Evolutionary conservation across 1,284 basidiomycete species (phyloP).

Genomic region (Singerocomus inundabilis): DNA sequence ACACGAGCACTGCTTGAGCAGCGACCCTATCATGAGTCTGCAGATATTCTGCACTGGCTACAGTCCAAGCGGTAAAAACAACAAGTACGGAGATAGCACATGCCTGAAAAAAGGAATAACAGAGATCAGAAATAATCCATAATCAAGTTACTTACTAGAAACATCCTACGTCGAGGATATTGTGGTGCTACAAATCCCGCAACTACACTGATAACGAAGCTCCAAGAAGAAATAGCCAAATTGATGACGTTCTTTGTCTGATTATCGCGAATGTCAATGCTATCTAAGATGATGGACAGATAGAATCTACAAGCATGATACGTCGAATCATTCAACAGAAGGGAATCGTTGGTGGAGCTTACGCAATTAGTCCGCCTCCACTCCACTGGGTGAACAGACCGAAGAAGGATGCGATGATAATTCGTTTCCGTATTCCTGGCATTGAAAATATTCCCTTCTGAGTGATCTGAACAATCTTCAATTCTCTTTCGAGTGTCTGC

Average conservation of each 20-base stretch:
- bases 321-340: background rate
- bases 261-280: constrained; percentile 18
- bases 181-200: constrained; percentile 13
- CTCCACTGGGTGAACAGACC: constrained; percentile 49
- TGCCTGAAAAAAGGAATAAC: constrained; percentile 3
- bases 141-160: no score
- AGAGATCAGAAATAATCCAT: background rate
- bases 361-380: constrained; percentile 14
- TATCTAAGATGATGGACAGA: no score
- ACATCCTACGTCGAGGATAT: no score
- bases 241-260: constrained; percentile 21
- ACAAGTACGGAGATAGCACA: constrained; percentile 17
- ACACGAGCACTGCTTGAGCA: no score
- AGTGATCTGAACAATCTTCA: constrained; percentile 1
- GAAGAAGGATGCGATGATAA: constrained; percentile 29
- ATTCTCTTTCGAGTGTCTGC: constrained; percentile 35
- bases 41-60: no score
- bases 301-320: constrained; percentile 5
- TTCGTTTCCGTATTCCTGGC: no score
- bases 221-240: constrained; percentile 15
- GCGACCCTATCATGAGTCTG: no score
- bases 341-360: background rate
- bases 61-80: no score
- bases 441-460: constrained; percentile 1
- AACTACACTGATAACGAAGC: constrained; percentile 2